Evolutionary conservation across 2,329 filamentous ascomycete genomes (phyloP).

Genomic region (Talaromyces pinophilus): DNA sequence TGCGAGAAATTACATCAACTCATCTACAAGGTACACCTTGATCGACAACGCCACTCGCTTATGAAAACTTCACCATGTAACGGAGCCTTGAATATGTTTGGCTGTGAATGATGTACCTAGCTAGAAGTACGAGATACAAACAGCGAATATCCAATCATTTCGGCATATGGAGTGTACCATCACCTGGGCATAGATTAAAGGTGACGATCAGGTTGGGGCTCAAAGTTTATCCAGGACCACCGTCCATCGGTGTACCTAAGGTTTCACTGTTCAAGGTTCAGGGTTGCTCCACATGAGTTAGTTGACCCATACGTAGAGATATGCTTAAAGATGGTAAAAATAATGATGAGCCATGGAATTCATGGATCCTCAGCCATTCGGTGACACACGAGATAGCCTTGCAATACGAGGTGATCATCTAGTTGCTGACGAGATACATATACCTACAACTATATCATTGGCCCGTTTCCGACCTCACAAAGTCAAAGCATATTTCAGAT

Average conservation of each 20-base stretch:
- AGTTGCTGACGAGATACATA: background rate
- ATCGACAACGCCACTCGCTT: constrained; percentile 16
- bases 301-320: background rate
- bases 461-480: no score
- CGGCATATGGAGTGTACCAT: background rate
- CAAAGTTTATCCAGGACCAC: background rate
- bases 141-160: background rate
- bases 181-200: background rate
- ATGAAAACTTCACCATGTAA: constrained; percentile 9
- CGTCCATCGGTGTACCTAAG: background rate
- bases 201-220: constrained; percentile 1
- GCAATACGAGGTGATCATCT: constrained; percentile 7
- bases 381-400: background rate
- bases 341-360: background rate
- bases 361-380: background rate
- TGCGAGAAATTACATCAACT: constrained; percentile 1
- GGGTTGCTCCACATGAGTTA: background rate
- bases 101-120: background rate
- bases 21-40: background rate
- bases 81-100: background rate
- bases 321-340: constrained; percentile 1
- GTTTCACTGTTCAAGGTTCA: background rate
- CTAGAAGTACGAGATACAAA: background rate
- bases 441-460: background rate
- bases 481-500: background rate